Conservation (phyloP, 306 rosid species). For the Oemleria cerasiformis region DNA sequence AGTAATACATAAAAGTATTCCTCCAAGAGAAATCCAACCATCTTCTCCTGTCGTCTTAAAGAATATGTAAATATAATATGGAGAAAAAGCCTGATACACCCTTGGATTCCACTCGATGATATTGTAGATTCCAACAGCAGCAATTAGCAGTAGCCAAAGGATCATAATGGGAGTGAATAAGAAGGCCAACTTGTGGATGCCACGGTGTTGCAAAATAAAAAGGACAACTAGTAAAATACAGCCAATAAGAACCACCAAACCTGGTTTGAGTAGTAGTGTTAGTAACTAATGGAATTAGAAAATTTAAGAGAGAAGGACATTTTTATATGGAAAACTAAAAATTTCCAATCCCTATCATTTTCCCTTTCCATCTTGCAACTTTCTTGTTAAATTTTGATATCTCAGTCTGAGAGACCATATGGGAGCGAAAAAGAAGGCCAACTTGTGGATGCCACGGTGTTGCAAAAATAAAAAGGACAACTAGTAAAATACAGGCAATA, state of each 20-base stretch:
- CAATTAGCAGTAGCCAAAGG: conserved; percentile 65
- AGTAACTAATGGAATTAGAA: conserved; percentile 14
- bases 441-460: conserved; percentile 75
- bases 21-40: conserved; percentile 80
- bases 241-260: conserved; percentile 53
- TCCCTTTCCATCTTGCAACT: background rate
- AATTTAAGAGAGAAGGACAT: background rate
- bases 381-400: conserved; percentile 1
- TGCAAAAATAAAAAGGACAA: conserved; percentile 67
- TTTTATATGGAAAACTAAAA: background rate
- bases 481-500: conserved; percentile 63
- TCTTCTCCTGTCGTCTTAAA: conserved; percentile 64
- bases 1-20: conserved; percentile 65
- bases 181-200: conserved; percentile 68
- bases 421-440: conserved; percentile 74
- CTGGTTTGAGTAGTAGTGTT: conserved; percentile 37
- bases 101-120: conserved; percentile 70
- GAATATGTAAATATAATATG: conserved; percentile 67
- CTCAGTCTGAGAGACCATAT: conserved; percentile 22
- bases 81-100: conserved; percentile 77
- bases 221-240: conserved; percentile 62
- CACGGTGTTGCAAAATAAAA: conserved; percentile 83
- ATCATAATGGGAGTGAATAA: conserved; percentile 67
- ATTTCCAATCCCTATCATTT: background rate
- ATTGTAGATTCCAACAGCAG: conserved; percentile 72